A percentile compares a stretch with the other conserved stretches of the same genome.
phyloP scores from a whole-genome alignment of 768 basidiomycete species.

The Clavaria fumosa region DNA sequence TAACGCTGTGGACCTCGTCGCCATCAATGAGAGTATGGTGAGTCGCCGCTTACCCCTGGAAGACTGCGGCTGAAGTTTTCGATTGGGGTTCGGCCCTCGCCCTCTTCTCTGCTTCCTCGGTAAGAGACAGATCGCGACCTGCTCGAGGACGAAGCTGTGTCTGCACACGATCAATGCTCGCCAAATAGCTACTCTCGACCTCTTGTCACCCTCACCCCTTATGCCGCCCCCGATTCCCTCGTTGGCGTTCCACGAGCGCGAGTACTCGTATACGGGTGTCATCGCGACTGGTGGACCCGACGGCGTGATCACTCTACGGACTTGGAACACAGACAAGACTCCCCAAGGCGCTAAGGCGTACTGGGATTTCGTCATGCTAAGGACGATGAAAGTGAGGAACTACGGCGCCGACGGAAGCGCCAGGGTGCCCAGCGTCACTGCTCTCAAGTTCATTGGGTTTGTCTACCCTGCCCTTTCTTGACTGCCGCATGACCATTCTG shows the following conservation, averaged over 20 bases:
- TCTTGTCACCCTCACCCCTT: constrained; percentile 30
- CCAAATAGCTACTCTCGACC: constrained; percentile 55
- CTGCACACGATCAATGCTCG: constrained; percentile 81
- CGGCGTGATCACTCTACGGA: constrained; percentile 63
- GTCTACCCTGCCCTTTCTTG: constrained; percentile 11
- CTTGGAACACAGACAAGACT: constrained; percentile 71
- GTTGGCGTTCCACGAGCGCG: constrained; percentile 78
- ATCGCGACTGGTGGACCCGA: constrained; percentile 71
- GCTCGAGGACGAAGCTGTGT: constrained; percentile 53
- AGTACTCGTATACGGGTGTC: constrained; percentile 63
- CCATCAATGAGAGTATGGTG: constrained; percentile 81
- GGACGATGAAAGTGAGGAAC: constrained; percentile 47
- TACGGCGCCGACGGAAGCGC: constrained; percentile 18
- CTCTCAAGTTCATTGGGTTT: constrained; percentile 74
- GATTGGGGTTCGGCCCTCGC: too few relatives aligned
- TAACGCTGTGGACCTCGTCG: constrained; percentile 47
- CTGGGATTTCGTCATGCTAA: constrained; percentile 62
- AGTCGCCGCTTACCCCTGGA: constrained; percentile 1
- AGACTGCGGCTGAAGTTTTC: too few relatives aligned
- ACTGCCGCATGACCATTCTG: background rate
- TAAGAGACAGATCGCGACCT: constrained; percentile 87
- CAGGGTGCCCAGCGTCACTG: constrained; percentile 44
- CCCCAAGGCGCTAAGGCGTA: constrained; percentile 46
- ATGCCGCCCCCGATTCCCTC: constrained; percentile 50
- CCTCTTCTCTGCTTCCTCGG: too few relatives aligned